A percentile compares a stretch with the other conserved stretches of the same genome.
Conservation (phyloP, 2,329 filamentous ascomycete species). For the Epichloe coenophiala region DNA sequence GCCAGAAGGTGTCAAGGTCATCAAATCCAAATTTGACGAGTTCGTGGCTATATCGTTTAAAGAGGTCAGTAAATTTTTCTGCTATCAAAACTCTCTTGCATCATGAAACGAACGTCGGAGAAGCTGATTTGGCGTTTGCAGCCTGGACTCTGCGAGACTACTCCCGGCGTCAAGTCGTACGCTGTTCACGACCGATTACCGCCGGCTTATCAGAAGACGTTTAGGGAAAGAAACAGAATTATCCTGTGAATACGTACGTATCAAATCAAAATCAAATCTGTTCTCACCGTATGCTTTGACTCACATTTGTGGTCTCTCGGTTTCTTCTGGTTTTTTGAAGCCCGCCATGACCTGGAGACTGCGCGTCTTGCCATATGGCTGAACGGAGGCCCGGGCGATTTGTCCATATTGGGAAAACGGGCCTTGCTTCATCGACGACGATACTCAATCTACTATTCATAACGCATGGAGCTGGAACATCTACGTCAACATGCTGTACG, state of each 20-base stretch:
- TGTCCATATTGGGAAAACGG: slow-evolving; percentile 49
- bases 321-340: too few species aligned
- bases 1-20: slow-evolving; percentile 27
- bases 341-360: too few species aligned
- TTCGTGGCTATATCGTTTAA: slow-evolving; percentile 51
- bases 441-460: slow-evolving; percentile 33
- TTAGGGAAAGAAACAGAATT: too few species aligned
- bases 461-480: slow-evolving; percentile 51
- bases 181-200: too few species aligned
- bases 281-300: too few species aligned
- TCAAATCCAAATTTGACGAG: slow-evolving; percentile 44
- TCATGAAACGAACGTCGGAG: background rate
- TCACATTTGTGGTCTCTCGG: too few species aligned
- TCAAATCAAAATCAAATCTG: too few species aligned
- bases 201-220: too few species aligned
- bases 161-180: slow-evolving; percentile 8
- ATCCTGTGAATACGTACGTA: too few species aligned
- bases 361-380: too few species aligned
- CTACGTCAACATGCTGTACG: slow-evolving; percentile 37
- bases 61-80: slow-evolving; percentile 16
- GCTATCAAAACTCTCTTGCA: background rate
- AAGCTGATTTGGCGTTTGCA: slow-evolving; percentile 12
- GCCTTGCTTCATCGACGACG: slow-evolving; percentile 32
- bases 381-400: slow-evolving; percentile 29
- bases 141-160: slow-evolving; percentile 45